Evolutionary conservation across 805 yeast genomes (phyloP), one percentile per base, ranked within the genome.

Genomic region (Pichia eremophila): DNA sequence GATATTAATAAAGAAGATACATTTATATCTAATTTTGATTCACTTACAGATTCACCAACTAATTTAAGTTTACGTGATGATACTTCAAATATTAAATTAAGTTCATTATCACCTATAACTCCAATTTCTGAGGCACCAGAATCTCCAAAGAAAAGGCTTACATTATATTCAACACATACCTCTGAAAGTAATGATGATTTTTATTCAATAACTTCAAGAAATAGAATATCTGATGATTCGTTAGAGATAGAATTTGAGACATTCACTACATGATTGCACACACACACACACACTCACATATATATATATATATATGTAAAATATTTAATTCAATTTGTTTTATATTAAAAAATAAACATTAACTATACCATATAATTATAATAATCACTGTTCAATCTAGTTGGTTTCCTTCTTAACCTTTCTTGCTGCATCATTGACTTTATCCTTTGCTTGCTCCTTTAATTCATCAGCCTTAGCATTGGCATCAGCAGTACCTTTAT

Each of bases 221-320:
- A 8, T 14, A 18, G 38, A 40, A 8, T 35, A 11, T 19, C 34
- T 17, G n/a, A 39, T 10, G 12, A 25, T 29, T 29, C 44, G 4
- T 12, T 47, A 27, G 50, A 44, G 18, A 43, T 47, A 22, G 46
- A 47, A 29, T 47, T 40, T 32, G 50, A 47, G 37, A 47, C 50
- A 2, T 4, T 27, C 6, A 12, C 14, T 25, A 6, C 25, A 9
- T 29, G 2, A 17, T 15, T 25, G 10, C 11, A 12, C 12, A 32
- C n/a, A n/a, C n/a, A n/a, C n/a, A n/a, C n/a, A n/a, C n/a, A n/a
- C n/a, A n/a, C n/a, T n/a, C n/a, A n/a, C 34, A 27, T 28, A 34
- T 6, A 11, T 32, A 17, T 8, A 25, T 45, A 31, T 38, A 15
- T 34, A 39, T 18, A 14, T 14, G 8, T 25, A 42, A 32, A 28